Conservation (phyloP, 2,329 filamentous ascomycete species). For the Fusarium nygamai region DNA sequence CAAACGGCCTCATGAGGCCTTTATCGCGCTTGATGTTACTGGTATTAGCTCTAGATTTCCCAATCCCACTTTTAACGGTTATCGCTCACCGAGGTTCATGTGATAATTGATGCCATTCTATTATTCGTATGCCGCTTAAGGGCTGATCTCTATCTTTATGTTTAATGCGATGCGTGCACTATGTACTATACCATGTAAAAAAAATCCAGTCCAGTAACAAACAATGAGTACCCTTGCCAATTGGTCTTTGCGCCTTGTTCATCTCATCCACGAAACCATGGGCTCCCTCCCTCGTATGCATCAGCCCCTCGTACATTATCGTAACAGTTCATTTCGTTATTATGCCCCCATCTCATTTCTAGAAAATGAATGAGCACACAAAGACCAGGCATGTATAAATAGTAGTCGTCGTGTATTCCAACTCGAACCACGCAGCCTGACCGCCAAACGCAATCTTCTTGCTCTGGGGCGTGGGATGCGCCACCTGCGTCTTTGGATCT, state of each 20-base stretch:
- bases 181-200: constrained; percentile 15
- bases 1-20: neutral
- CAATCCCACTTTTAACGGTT: neutral
- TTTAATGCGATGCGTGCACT: constrained; percentile 11
- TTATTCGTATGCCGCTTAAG: constrained; percentile 1
- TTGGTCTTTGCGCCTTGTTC: constrained; percentile 5
- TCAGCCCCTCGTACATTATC: constrained; percentile 32
- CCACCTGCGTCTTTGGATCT: constrained; percentile 65
- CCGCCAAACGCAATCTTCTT: constrained; percentile 66
- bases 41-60: neutral
- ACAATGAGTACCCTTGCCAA: neutral
- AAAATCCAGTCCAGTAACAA: neutral
- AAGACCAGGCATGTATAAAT: constrained; percentile 61
- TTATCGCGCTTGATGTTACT: neutral
- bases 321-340: constrained; percentile 42
- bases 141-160: constrained; percentile 13
- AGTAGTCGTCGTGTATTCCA: constrained; percentile 63
- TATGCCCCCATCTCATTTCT: neutral
- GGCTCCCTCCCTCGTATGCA: constrained; percentile 2
- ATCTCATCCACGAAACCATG: neutral
- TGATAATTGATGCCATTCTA: constrained; percentile 20
- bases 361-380: constrained; percentile 51
- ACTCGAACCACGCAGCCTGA: constrained; percentile 65
- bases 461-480: constrained; percentile 59
- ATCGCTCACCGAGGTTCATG: neutral